A percentile compares a stretch with the other conserved stretches of the same genome.
These are phyloP conservation scores for Cutaneotrichosporon sp. DNA, from an alignment of 1,284 basidiomycete genomes.

Conservation along the genomic window DNA sequence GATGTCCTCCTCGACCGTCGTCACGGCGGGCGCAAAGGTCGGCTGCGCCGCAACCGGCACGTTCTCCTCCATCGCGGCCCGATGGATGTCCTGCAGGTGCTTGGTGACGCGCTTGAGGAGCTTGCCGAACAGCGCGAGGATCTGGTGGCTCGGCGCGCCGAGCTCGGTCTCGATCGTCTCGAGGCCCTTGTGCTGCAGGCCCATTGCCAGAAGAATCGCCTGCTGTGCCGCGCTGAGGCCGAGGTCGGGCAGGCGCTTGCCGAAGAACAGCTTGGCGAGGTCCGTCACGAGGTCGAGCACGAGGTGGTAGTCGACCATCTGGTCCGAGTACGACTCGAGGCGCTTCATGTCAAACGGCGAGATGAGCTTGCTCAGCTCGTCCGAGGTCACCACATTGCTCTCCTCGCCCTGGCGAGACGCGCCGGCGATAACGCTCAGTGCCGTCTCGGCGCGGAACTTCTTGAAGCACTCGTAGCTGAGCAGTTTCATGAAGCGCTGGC, in stretches of 20 bases:
- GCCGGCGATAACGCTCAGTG: conserved; percentile 86
- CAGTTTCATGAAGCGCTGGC: conserved; percentile 82
- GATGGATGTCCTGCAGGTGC: conserved; percentile 76
- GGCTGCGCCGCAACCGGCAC: conserved; percentile 52
- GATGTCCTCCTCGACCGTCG: conserved; percentile 60
- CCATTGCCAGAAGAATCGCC: conserved; percentile 83
- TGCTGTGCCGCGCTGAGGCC: conserved; percentile 81
- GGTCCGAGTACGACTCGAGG: conserved; percentile 92
- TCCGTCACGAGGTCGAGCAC: conserved; percentile 88
- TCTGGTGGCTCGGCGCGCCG: conserved; percentile 66
- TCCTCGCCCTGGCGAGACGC: conserved; percentile 58
- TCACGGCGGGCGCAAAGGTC: conserved; percentile 34
- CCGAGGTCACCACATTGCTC: conserved; percentile 56
- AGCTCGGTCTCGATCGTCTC: conserved; percentile 91
- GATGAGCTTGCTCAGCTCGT: conserved; percentile 72
- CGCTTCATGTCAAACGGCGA: conserved; percentile 96
- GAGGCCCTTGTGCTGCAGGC: conserved; percentile 86
- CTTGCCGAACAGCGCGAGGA: conserved; percentile 89
- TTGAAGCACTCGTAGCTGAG: conserved; percentile 88
- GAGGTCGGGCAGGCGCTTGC: conserved; percentile 66
- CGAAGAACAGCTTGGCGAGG: conserved; percentile 80
- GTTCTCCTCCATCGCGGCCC: conserved; percentile 67
- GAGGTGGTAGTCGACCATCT: conserved; percentile 95
- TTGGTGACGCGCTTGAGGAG: conserved; percentile 82
- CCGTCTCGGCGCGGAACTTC: conserved; percentile 84